A percentile compares a stretch with the other conserved stretches of the same genome.
Evolutionary conservation across 306 rosid genomes (phyloP).

Genomic region (Erythrophleum fordii): DNA sequence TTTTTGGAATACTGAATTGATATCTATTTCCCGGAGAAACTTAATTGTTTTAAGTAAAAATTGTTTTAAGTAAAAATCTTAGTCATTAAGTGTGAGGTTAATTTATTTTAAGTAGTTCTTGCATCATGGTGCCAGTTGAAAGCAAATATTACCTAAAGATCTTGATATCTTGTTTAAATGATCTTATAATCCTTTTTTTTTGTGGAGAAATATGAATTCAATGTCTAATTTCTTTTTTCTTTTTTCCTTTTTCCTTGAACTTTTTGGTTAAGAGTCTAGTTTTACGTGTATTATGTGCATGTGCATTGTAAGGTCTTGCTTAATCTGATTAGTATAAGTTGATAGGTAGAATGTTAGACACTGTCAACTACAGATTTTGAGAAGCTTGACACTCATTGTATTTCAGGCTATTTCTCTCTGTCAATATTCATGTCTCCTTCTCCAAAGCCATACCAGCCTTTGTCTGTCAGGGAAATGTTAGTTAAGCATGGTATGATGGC

Average conservation of each 20-base stretch:
- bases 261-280: not conserved
- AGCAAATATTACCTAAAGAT: constrained; percentile 7
- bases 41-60: not conserved
- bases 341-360: not conserved
- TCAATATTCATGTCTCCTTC: constrained; percentile 52
- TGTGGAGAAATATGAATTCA: not conserved
- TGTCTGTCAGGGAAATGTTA: constrained; percentile 45
- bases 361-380: not conserved
- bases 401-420: constrained; percentile 52
- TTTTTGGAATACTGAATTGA: constrained; percentile 4
- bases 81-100: not conserved
- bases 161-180: not conserved
- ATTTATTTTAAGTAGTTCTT: not conserved
- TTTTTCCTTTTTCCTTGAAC: too few species aligned
- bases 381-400: constrained; percentile 15
- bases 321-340: constrained; percentile 6
- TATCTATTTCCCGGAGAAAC: constrained; percentile 9
- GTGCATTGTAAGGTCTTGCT: not conserved
- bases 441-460: constrained; percentile 45
- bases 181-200: not conserved
- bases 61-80: not conserved
- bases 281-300: constrained; percentile 1
- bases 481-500: constrained; percentile 47
- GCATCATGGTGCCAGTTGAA: not conserved
- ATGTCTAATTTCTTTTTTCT: not conserved